Evolutionary conservation across 2,329 filamentous ascomycete species (phyloP), one percentile per base, ranked within the genome.

Genomic region (Lasiodiplodia sp.): DNA sequence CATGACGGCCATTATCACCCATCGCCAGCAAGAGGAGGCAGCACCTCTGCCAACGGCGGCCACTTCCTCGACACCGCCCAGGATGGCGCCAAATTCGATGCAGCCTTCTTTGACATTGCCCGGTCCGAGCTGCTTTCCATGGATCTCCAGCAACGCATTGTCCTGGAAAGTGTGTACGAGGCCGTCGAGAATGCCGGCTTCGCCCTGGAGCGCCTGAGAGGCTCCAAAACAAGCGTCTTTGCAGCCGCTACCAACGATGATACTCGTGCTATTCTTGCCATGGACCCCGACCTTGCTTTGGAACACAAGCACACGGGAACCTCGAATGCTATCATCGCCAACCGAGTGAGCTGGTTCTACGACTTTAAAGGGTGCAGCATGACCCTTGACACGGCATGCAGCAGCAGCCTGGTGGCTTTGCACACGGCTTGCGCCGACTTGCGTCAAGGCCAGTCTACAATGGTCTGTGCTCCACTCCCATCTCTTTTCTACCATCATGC

Each of bases 161-260:
- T 74, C 3, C 67, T 78, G 6, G 76, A 78, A 64, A 73, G 73
- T 18, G 73, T 75, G 0, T 79, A 78, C 34, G 77, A 82, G 69
- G 78, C 80, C 0, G 70, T 87, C 1, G 81, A 83, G 60, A 77
- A 77, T 69, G 73, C 70, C 11, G 78, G 76, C 2, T 60, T 76
- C 2, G 64, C 72, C 2, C 70, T 75, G 37, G 72, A 76, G 10
- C 11, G 44, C 7, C 23, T 72, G 4, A 14, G 40, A 25, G 67
- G 68, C 21, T 69, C 66, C 16, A 56, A 67, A 16, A 73, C 68
- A 18, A 64, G 38, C 34, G 69, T 69, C 1, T 66, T 55, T 31
- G 70, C 70, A 3, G 74, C 71, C 2, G 71, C 73, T 14, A 73
- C 71, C 55, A 67, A 74, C n/a, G 60, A 64, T 8, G 53, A 51